Conservation (phyloP, 306 rosid species). For the Cucurbita ficifolia region DNA sequence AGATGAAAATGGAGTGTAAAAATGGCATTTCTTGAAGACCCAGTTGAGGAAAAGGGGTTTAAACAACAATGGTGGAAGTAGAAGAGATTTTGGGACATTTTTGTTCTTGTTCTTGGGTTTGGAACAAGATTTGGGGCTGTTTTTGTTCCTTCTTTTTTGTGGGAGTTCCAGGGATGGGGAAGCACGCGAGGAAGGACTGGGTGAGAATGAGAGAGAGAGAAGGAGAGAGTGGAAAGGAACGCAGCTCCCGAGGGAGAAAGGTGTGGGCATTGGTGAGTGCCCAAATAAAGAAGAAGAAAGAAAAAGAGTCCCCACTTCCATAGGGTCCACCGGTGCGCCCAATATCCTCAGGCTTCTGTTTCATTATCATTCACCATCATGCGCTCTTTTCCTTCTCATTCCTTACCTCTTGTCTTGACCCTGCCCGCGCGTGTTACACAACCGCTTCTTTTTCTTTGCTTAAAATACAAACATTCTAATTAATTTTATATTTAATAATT, state of each 20-base stretch:
- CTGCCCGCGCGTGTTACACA: neutral
- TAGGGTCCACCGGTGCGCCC: too few relatives aligned
- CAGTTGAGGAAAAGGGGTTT: neutral
- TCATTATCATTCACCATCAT: neutral
- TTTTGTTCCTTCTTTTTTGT: too few relatives aligned
- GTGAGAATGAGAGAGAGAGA: neutral
- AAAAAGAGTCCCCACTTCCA: neutral
- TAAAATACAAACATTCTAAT: too few relatives aligned
- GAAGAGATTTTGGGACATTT: neutral
- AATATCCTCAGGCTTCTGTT: neutral
- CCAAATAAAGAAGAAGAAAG: neutral
- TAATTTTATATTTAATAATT: too few relatives aligned
- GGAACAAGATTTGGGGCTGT: too few relatives aligned
- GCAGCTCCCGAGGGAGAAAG: neutral
- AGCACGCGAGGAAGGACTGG: too few relatives aligned
- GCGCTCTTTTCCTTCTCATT: neutral
- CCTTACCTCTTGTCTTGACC: neutral
- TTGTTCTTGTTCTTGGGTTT: neutral
- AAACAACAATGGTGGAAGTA: neutral
- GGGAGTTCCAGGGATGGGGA: too few relatives aligned
- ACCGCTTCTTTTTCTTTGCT: neutral
- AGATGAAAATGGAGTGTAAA: neutral
- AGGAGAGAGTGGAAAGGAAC: neutral
- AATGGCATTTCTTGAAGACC: neutral
- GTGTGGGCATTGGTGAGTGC: neutral